These are phyloP conservation scores for Quercus engelmannii DNA, from an alignment of 306 rosid species.

Conservation along the genomic window DNA sequence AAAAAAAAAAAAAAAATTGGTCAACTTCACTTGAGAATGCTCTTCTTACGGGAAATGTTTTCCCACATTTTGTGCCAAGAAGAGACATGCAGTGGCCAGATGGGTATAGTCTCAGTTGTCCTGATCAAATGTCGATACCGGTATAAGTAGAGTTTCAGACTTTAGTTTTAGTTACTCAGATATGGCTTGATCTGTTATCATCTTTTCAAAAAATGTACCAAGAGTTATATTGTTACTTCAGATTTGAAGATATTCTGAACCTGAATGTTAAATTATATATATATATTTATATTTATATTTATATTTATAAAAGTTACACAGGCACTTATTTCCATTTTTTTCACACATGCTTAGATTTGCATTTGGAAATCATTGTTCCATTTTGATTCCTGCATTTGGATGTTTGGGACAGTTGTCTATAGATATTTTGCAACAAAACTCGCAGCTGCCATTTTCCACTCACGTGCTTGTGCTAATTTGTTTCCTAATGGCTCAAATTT, in stretches of 20 bases:
- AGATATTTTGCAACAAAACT: background rate
- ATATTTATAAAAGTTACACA: too few species aligned
- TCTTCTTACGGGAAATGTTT: background rate
- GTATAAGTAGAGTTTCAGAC: background rate
- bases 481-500: background rate
- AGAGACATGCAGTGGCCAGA: too few species aligned
- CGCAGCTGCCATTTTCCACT: background rate
- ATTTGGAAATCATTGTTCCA: background rate
- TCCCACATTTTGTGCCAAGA: slow-evolving; percentile 8
- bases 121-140: background rate
- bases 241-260: too few species aligned
- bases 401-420: too few species aligned
- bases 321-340: too few species aligned
- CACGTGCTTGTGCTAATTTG: background rate
- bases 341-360: too few species aligned
- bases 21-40: background rate
- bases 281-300: too few species aligned
- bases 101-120: background rate
- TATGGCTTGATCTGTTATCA: too few species aligned
- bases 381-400: too few species aligned
- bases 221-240: too few species aligned
- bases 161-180: background rate
- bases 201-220: too few species aligned
- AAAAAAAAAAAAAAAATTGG: background rate
- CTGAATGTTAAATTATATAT: background rate